phyloP scores from a whole-genome alignment of 495 filamentous ascomycete genomes.

The Venustampulla echinocandica region DNA sequence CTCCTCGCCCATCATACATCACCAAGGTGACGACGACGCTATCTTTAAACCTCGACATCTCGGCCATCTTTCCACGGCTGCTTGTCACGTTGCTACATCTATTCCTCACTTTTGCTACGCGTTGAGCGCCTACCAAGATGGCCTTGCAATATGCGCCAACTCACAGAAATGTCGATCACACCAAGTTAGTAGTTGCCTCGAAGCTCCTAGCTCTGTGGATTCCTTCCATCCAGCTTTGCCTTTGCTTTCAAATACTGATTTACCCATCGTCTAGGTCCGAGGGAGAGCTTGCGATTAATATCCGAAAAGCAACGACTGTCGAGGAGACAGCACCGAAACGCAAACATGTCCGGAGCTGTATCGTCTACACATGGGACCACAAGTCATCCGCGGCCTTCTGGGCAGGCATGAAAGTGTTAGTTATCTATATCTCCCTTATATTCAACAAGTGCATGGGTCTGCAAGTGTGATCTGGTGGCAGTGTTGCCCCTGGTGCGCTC shows the following conservation, averaged over 20 bases:
- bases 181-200: conserved; percentile 18
- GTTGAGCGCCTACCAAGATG: conserved; percentile 14
- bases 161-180: conserved; percentile 21
- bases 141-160: conserved; percentile 15
- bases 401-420: conserved; percentile 97
- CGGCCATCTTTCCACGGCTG: no score
- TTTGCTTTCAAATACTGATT: not conserved
- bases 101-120: conserved; percentile 3
- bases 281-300: conserved; percentile 87
- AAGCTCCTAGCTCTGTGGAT: not conserved
- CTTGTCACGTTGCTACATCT: no score
- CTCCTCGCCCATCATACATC: no score
- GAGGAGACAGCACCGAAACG: conserved; percentile 96
- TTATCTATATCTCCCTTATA: conserved; percentile 6
- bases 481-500: not conserved
- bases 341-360: conserved; percentile 96
- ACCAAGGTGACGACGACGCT: no score
- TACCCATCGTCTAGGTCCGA: conserved; percentile 59
- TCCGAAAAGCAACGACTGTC: conserved; percentile 90
- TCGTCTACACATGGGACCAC: conserved; percentile 99
- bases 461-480: not conserved
- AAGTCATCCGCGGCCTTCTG: conserved; percentile 95
- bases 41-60: no score
- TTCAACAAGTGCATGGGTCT: not conserved
- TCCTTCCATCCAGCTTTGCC: not conserved